These are phyloP conservation scores for Deinandra increscens DNA, from an alignment of 129 eudicot genomes.

Conservation along the genomic window DNA sequence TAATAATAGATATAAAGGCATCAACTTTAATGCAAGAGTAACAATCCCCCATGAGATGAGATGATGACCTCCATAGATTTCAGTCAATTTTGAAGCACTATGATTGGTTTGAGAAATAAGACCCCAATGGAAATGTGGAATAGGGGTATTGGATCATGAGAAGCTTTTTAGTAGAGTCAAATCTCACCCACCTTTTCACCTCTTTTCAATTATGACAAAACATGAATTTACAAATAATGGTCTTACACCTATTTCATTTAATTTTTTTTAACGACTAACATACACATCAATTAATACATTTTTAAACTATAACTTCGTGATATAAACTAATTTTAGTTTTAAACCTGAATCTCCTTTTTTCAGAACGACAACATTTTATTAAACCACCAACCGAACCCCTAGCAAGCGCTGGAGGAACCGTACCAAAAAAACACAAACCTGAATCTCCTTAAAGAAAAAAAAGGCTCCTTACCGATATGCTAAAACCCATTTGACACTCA, in stretches of 20 bases:
- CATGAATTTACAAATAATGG: conserved; percentile 33
- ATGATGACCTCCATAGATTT: conserved; percentile 22
- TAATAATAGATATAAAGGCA: background rate
- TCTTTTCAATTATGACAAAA: conserved; percentile 22
- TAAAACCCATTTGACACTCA: no score
- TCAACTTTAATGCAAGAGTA: conserved; percentile 28
- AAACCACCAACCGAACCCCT: no score
- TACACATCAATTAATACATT: no score
- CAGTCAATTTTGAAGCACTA: conserved; percentile 33
- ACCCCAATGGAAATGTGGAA: conserved; percentile 9
- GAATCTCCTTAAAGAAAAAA: no score
- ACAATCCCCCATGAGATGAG: conserved; percentile 24
- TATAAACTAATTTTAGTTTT: no score
- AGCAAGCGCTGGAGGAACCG: no score
- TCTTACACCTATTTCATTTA: conserved; percentile 22
- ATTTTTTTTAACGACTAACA: no score
- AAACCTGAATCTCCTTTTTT: no score
- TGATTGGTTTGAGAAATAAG: conserved; percentile 29
- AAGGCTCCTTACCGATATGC: no score
- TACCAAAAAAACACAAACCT: no score
- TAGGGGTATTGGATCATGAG: conserved; percentile 34
- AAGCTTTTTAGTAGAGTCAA: conserved; percentile 36
- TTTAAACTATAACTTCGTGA: no score
- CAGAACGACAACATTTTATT: no score
- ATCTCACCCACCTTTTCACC: conserved; percentile 27